A percentile compares a stretch with the other conserved stretches of the same genome.
phyloP scores from a whole-genome alignment of 768 basidiomycete genomes.

The Lactarius quietus region DNA sequence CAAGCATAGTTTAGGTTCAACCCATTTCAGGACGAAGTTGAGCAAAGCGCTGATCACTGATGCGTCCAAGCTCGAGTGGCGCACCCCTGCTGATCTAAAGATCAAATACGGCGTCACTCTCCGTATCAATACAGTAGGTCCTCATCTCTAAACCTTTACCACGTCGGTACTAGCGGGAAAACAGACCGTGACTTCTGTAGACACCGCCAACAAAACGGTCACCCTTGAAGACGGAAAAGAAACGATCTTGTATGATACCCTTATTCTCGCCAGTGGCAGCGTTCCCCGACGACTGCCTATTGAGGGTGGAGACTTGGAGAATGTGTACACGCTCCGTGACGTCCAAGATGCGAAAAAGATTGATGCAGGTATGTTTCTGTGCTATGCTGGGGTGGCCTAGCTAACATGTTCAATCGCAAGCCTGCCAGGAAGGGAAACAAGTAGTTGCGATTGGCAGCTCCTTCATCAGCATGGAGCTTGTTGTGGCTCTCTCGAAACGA shows the following conservation, averaged over 20 bases:
- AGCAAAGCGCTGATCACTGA: constrained; percentile 84
- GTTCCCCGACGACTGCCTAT: constrained; percentile 72
- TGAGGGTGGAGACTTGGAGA: constrained; percentile 66
- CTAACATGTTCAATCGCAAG: constrained; percentile 35
- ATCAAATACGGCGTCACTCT: constrained; percentile 69
- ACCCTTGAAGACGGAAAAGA: constrained; percentile 57
- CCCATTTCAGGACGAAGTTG: constrained; percentile 65
- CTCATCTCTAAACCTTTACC: constrained; percentile 7
- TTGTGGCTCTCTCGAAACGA: constrained; percentile 65
- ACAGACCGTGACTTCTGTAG: constrained; percentile 70
- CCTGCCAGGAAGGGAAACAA: constrained; percentile 66
- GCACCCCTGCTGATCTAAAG: constrained; percentile 67
- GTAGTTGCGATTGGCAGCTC: constrained; percentile 83
- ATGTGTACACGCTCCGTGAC: constrained; percentile 72
- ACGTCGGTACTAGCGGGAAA: constrained; percentile 6
- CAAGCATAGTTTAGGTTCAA: not conserved
- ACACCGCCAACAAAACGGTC: constrained; percentile 60
- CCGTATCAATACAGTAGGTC: constrained; percentile 53
- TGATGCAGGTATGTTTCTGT: constrained; percentile 51
- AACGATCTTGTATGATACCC: constrained; percentile 61
- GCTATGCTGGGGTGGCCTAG: not conserved
- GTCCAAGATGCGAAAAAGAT: constrained; percentile 70
- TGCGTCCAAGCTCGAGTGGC: constrained; percentile 71
- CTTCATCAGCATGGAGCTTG: constrained; percentile 94
- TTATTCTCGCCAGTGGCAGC: constrained; percentile 78